Conservation (phyloP, 2,329 filamentous ascomycete genomes). For the Fusarium tupiense region DNA sequence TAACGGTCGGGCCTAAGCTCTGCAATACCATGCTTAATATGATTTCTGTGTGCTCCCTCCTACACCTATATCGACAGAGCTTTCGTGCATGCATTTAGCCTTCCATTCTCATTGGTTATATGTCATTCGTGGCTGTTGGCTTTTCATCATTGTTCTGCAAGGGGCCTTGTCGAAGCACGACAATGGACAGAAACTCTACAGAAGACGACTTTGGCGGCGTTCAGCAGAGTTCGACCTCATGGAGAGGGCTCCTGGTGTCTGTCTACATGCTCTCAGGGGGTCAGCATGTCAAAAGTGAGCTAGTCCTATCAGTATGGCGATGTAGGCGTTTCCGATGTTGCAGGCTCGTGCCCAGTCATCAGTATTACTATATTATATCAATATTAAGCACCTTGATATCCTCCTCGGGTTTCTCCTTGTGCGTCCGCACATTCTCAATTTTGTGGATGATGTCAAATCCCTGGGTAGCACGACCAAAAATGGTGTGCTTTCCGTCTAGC, state of each 20-base stretch:
- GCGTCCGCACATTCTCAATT: constrained; percentile 90
- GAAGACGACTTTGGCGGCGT: constrained; percentile 16
- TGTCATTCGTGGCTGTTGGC: background rate
- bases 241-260: background rate
- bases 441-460: constrained; percentile 94
- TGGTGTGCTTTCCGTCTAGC: constrained; percentile 95
- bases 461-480: constrained; percentile 90
- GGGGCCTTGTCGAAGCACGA: constrained; percentile 42
- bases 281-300: background rate
- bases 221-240: constrained; percentile 2
- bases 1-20: background rate
- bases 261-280: background rate
- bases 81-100: constrained; percentile 10
- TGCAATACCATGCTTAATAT: constrained; percentile 2
- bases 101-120: constrained; percentile 21
- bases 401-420: constrained; percentile 93
- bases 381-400: constrained; percentile 98
- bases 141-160: background rate
- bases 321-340: background rate
- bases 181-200: constrained; percentile 1
- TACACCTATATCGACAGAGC: background rate
- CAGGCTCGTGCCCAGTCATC: background rate
- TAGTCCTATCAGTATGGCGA: background rate
- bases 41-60: background rate
- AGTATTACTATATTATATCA: constrained; percentile 59